phyloP scores from a whole-genome alignment of 495 filamentous ascomycete genomes.

The Diplogelasinospora grovesii region DNA sequence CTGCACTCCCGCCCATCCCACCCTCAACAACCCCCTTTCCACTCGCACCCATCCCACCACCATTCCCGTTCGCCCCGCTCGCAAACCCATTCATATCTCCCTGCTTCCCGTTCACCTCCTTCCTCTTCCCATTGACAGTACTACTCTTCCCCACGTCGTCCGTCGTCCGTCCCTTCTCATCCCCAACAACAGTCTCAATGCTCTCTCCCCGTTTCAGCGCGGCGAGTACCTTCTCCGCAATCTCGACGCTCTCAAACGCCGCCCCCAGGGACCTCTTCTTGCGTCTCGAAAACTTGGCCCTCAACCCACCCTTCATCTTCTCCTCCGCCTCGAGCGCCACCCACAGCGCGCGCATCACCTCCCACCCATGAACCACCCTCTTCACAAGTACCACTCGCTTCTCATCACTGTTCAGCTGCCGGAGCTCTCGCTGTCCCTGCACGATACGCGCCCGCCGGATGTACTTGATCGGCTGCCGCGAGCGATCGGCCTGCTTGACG shows the following conservation, averaged over 20 bases:
- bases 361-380: constrained; percentile 35
- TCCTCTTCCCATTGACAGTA: constrained; percentile 8
- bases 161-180: constrained; percentile 9
- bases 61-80: not conserved
- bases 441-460: constrained; percentile 44
- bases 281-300: constrained; percentile 5
- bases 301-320: constrained; percentile 18
- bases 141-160: constrained; percentile 13
- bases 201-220: constrained; percentile 31
- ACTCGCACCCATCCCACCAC: not conserved
- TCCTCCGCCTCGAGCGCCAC: constrained; percentile 32
- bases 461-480: constrained; percentile 38
- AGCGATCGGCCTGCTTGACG: constrained; percentile 44
- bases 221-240: constrained; percentile 35
- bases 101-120: not conserved
- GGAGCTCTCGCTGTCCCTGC: constrained; percentile 37
- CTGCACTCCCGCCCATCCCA: not conserved
- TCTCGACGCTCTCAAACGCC: constrained; percentile 40
- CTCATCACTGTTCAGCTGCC: constrained; percentile 16
- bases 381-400: not conserved
- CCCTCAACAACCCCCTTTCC: too few species aligned
- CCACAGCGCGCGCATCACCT: constrained; percentile 34
- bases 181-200: constrained; percentile 17
- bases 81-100: not conserved
- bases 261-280: constrained; percentile 29